Evolutionary conservation across 305 asterid species (phyloP).

Genomic region (Fraxinus sp.): DNA sequence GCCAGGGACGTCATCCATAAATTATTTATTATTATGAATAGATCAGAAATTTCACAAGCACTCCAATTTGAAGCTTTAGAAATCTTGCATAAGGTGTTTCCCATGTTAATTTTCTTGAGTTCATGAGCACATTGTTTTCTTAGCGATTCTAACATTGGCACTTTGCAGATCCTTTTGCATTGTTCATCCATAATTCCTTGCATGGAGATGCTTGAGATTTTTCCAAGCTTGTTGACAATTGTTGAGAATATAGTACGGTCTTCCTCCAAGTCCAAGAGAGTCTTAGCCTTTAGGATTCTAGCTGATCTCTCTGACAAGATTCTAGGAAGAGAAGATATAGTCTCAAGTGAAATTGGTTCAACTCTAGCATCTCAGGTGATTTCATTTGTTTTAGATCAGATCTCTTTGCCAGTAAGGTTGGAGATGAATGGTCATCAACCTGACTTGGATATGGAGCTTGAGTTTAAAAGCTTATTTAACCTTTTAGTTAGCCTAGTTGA

Average conservation of each 20-base stretch:
- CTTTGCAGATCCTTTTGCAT: slow-evolving; percentile 49
- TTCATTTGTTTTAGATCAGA: slow-evolving; percentile 46
- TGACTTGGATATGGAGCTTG: slow-evolving; percentile 41
- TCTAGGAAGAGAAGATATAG: slow-evolving; percentile 45
- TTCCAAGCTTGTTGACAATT: slow-evolving; percentile 38
- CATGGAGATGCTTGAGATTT: slow-evolving; percentile 46
- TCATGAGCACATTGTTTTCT: neutral
- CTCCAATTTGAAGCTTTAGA: slow-evolving; percentile 58
- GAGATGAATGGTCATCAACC: slow-evolving; percentile 30
- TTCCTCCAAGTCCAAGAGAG: slow-evolving; percentile 45
- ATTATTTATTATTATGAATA: slow-evolving; percentile 45
- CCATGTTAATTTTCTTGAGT: slow-evolving; percentile 27
- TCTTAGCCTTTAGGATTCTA: slow-evolving; percentile 46
- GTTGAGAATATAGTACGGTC: slow-evolving; percentile 40
- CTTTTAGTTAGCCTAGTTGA: slow-evolving; percentile 49
- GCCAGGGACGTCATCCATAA: slow-evolving; percentile 32
- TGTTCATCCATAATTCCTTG: slow-evolving; percentile 40
- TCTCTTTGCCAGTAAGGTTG: slow-evolving; percentile 38
- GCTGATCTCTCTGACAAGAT: slow-evolving; percentile 53
- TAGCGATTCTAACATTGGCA: slow-evolving; percentile 21
- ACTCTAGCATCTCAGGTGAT: slow-evolving; percentile 26
- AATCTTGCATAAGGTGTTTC: slow-evolving; percentile 59
- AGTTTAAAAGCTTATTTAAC: slow-evolving; percentile 54
- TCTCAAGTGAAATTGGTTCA: slow-evolving; percentile 37
- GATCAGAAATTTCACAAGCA: slow-evolving; percentile 44